A percentile compares a stretch with the other conserved stretches of the same genome.
These are phyloP conservation scores for Crithidia brevicula DNA, from an alignment of 208 protist species.

Conservation along the genomic window DNA sequence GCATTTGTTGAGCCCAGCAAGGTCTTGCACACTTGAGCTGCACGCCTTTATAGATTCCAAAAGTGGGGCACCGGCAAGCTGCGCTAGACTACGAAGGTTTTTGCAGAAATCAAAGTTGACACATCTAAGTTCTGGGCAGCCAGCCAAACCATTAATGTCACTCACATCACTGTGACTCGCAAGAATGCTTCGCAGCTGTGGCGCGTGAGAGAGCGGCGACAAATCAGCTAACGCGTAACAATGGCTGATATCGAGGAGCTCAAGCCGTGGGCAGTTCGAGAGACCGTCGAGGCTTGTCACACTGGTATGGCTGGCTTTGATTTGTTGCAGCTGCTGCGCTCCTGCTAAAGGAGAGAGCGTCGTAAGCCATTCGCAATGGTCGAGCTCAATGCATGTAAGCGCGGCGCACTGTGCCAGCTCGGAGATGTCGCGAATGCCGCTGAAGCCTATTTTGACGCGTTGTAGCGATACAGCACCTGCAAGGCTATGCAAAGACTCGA, in stretches of 20 bases:
- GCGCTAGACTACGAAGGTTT: background rate
- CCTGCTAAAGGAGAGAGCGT: background rate
- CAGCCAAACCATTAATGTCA: background rate
- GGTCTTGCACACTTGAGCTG: background rate
- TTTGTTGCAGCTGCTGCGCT: background rate
- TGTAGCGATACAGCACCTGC: background rate
- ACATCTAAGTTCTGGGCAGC: background rate
- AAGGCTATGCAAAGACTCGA: background rate
- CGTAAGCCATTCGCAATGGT: background rate
- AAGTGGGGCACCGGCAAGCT: constrained; percentile 11
- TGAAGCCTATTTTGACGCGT: background rate
- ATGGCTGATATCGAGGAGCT: background rate
- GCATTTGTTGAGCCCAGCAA: constrained; percentile 5
- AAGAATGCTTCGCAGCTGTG: constrained; percentile 1
- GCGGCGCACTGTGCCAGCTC: background rate
- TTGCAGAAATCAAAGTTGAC: constrained; percentile 3
- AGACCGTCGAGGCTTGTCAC: background rate
- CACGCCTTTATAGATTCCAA: background rate
- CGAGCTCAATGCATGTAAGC: background rate
- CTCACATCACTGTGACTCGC: constrained; percentile 10
- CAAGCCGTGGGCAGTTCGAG: background rate
- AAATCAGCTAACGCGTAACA: background rate
- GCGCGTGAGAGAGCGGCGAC: background rate
- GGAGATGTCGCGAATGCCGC: background rate
- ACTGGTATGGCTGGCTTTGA: constrained; percentile 1